phyloP scores from a whole-genome alignment of 768 basidiomycete species.

The Suillus variegatus region DNA sequence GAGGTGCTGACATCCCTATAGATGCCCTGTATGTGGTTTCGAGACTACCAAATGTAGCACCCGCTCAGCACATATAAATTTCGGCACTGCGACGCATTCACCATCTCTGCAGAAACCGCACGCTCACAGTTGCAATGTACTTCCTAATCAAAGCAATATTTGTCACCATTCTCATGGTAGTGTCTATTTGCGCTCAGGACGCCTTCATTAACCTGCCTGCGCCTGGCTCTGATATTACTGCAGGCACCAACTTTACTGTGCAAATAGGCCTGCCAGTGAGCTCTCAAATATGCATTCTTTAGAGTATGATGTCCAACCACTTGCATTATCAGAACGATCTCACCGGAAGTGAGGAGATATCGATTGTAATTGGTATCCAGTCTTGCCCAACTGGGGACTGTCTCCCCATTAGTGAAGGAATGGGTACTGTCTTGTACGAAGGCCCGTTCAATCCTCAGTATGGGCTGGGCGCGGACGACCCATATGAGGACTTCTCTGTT shows the following conservation, averaged over 20 bases:
- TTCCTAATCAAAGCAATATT: background rate
- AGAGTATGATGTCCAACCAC: background rate
- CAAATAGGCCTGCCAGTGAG: conserved; percentile 44
- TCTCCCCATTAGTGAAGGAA: conserved; percentile 23
- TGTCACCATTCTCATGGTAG: conserved; percentile 2
- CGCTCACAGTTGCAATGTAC: background rate
- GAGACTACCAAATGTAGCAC: background rate
- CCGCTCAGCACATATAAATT: background rate
- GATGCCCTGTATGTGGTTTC: background rate
- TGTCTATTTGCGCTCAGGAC: conserved; percentile 1
- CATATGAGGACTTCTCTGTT: conserved; percentile 43
- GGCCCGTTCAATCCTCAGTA: conserved; percentile 41
- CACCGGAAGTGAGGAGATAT: conserved; percentile 38
- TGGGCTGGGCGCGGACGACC: conserved; percentile 24
- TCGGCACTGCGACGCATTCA: background rate
- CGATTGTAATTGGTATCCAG: conserved; percentile 38
- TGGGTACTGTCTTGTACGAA: conserved; percentile 43
- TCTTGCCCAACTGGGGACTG: conserved; percentile 32
- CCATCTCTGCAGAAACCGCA: background rate
- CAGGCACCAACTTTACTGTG: conserved; percentile 41
- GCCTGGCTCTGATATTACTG: conserved; percentile 31
- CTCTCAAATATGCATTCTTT: conserved; percentile 3
- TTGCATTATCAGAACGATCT: conserved; percentile 29
- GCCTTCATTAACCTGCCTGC: conserved; percentile 7
- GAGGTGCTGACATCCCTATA: background rate